Evolutionary conservation across 2,329 filamentous ascomycete species (phyloP), one percentile per base, ranked within the genome.

Genomic region (Pseudogymnoascus sp.): DNA sequence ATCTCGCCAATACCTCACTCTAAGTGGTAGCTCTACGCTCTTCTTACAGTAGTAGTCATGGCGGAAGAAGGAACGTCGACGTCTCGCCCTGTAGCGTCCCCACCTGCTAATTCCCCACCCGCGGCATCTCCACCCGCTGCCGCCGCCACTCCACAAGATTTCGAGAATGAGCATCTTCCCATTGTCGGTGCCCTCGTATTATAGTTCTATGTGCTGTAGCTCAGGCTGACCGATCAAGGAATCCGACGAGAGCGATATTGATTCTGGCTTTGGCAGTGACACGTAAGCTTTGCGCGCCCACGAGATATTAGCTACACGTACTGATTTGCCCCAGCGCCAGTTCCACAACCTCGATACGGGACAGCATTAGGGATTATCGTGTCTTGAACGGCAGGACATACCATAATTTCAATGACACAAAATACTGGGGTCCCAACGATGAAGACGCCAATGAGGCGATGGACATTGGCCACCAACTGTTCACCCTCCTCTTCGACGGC

Each of bases 281-380:
- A 61, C 37, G 62, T 62, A 56, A 64, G 62, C 12, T 4, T 31
- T 14, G 25, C 61, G 16, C 59, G 18, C 37, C 37, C 14, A 31
- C 42, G 60, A 25, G 11, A 42, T 36, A 40, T 60, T 53, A 7
- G 37, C 38, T 31, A 40, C 46, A 34, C n/a, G 6, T 3, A 53
- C 25, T 53, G n/a, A 53, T 34, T 25, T 14, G 21, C 53, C 25
- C 10, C 63, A 64, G 61, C 6, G 61, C 34, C 28, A 64, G 63
- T 61, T 63, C 61, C 16, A 64, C 63, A 23, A 38, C 61, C 34
- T 64, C 63, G n/a, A 59, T 64, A 31, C 25, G 14, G 8, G 42
- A 38, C 16, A 63, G 46, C 10, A 64, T 64, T 37, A 44, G 18
- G 18, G 28, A 64, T 46, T 64, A 64, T 63, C 63, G 61, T n/a